Base-by-base conservation (phyloP, 768 basidiomycete species). In the Boletus patriciae region DNA sequence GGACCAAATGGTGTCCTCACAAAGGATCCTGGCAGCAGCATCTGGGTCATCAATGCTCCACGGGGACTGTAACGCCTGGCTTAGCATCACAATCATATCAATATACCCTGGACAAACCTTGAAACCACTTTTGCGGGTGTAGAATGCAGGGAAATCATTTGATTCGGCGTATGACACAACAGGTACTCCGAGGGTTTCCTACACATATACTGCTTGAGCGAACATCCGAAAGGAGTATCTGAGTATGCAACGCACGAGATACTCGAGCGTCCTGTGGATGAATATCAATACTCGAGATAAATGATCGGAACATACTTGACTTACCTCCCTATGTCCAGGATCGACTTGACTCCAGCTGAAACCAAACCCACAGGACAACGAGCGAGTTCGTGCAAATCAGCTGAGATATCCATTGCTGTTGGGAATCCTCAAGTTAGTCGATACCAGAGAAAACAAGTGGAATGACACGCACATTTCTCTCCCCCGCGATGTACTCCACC, bases 141-240 rank as follows among this genome's bases (percentile, higher is more conserved):
- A 99, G 76, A 99, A 99, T 0, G 95, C 97, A 3, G 97, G 97
- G 63, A 98, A 98, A 62, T 94, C 90, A 18, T 81, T 77, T 0
- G 86, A 84, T 44, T 81, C 66, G 1, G 85, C 84, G 63, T 90
- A 95, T 0, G 92, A 83, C 5, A 95, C 70, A 2, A 97, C 94
- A 3, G 93, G 92, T 13, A 98, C 93, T 3, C 96, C 96, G 37
- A 95, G 83, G 0, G 95, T 95, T 83, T 98, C 96, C 94, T 96
- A 42, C 21, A 18, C 3, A 43, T 23, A 55, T 3, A 13, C 1
- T 21, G 33, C 38, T n/a, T 55, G 50, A 51, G 34, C 15, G 33
- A 29, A 51, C 34, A 42, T 33, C 23, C 38, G 5, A 52, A 9
- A 45, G n/a, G n/a, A 21, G 31, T 44, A 21, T 34, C 0, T 5